Percentiles rank a stretch among this genome's conserved stretches.
Evolutionary conservation across 805 yeast genomes (phyloP).

Genomic region (Kluyveromyces lactis): DNA sequence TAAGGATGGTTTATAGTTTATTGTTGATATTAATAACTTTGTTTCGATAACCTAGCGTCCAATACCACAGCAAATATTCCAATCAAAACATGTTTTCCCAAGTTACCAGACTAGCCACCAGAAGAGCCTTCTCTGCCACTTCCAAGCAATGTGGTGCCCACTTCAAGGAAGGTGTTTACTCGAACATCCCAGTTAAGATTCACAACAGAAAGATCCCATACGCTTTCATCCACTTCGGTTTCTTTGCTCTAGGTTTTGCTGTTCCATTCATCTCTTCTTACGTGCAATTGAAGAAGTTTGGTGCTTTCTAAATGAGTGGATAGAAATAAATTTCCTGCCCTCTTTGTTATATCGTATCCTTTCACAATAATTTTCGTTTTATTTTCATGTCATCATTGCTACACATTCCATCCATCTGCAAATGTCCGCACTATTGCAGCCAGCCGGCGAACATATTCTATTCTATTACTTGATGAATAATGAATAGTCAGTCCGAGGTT

Average conservation of each 20-base stretch:
- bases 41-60: no score
- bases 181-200: slow-evolving; percentile 90
- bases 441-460: no score
- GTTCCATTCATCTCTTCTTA: slow-evolving; percentile 72
- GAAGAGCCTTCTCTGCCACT: slow-evolving; percentile 50
- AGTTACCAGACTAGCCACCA: slow-evolving; percentile 25
- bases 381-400: no score
- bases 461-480: no score
- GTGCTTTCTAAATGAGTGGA: slow-evolving; percentile 34
- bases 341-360: no score
- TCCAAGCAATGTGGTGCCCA: slow-evolving; percentile 37
- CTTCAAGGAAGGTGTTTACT: slow-evolving; percentile 77
- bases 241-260: slow-evolving; percentile 60
- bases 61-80: no score
- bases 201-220: slow-evolving; percentile 89
- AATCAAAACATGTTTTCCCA: slow-evolving; percentile 24
- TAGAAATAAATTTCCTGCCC: not conserved
- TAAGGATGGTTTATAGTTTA: no score
- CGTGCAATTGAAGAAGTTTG: slow-evolving; percentile 85
- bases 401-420: no score
- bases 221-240: slow-evolving; percentile 73
- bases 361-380: no score
- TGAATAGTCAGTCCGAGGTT: no score
- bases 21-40: no score
- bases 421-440: no score